Conservation (phyloP, 2,329 filamentous ascomycete species). For the Laburnicola sp. region DNA sequence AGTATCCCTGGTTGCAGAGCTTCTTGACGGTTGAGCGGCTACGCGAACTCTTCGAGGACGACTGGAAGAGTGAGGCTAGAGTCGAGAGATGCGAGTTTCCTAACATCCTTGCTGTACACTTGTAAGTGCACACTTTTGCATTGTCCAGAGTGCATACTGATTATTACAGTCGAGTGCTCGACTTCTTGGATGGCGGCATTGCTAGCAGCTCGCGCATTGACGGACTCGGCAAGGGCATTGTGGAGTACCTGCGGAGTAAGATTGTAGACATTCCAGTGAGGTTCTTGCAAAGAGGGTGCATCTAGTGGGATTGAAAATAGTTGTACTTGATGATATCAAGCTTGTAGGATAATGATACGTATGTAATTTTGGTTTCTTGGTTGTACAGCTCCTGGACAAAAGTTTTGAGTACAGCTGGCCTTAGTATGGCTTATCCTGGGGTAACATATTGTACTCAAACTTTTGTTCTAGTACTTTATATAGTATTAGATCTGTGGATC, state of each 20-base stretch:
- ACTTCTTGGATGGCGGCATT: conserved; percentile 3
- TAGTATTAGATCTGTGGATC: too few relatives aligned
- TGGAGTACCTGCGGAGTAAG: conserved; percentile 4
- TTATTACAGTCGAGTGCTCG: not conserved
- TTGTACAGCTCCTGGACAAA: too few relatives aligned
- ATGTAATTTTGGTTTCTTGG: too few relatives aligned
- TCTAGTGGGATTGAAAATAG: not conserved
- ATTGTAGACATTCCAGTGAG: conserved; percentile 1
- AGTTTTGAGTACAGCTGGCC: too few relatives aligned
- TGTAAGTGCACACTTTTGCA: not conserved
- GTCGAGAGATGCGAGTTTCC: conserved; percentile 52
- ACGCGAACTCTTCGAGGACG: conserved; percentile 47
- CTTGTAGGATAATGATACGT: too few relatives aligned
- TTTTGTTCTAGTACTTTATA: too few relatives aligned
- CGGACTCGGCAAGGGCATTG: conserved; percentile 3
- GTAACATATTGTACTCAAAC: too few relatives aligned
- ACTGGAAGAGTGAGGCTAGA: conserved; percentile 49
- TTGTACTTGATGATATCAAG: too few relatives aligned
- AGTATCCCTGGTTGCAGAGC: conserved; percentile 47
- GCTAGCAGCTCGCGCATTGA: conserved; percentile 2
- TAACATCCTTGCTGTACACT: conserved; percentile 51
- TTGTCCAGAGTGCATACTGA: not conserved
- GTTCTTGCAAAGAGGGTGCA: not conserved
- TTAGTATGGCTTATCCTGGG: too few relatives aligned
- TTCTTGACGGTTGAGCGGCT: conserved; percentile 47